These are phyloP conservation scores for Phialemonium atrogriseum DNA, from an alignment of 2,329 filamentous ascomycete genomes.

Conservation along the genomic window DNA sequence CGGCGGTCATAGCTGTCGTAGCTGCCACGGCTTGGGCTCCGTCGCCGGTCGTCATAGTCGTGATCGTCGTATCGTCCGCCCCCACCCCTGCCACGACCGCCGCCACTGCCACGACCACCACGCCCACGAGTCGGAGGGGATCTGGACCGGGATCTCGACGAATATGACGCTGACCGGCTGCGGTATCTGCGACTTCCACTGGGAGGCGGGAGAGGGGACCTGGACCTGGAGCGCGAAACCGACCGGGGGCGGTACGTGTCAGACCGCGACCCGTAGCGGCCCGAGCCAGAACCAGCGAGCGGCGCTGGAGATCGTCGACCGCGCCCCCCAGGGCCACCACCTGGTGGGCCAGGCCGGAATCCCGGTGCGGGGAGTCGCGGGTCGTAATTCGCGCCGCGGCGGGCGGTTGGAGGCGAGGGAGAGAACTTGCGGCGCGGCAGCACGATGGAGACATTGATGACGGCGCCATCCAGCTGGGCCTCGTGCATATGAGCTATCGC, in stretches of 20 bases:
- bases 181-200: constrained; percentile 30
- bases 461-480: constrained; percentile 78
- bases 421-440: constrained; percentile 77
- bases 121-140: constrained; percentile 23
- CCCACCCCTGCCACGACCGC: constrained; percentile 21
- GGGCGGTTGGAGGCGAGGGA: constrained; percentile 64
- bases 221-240: constrained; percentile 37
- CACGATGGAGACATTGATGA: constrained; percentile 82
- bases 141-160: constrained; percentile 35
- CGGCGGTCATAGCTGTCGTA: constrained; percentile 32
- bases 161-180: constrained; percentile 32
- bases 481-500: constrained; percentile 98
- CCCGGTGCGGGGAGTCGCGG: constrained; percentile 37
- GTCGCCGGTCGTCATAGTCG: constrained; percentile 24
- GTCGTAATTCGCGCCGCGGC: constrained; percentile 52
- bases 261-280: constrained; percentile 33
- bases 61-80: constrained; percentile 15
- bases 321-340: constrained; percentile 26
- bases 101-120: constrained; percentile 18
- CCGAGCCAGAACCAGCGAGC: constrained; percentile 14
- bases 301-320: constrained; percentile 27
- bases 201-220: constrained; percentile 25
- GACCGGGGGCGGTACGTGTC: constrained; percentile 58
- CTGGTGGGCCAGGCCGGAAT: constrained; percentile 17
- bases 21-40: constrained; percentile 41